Base-by-base conservation (phyloP, 805 yeast genomes). In the Kluyveromyces aestuarii region DNA sequence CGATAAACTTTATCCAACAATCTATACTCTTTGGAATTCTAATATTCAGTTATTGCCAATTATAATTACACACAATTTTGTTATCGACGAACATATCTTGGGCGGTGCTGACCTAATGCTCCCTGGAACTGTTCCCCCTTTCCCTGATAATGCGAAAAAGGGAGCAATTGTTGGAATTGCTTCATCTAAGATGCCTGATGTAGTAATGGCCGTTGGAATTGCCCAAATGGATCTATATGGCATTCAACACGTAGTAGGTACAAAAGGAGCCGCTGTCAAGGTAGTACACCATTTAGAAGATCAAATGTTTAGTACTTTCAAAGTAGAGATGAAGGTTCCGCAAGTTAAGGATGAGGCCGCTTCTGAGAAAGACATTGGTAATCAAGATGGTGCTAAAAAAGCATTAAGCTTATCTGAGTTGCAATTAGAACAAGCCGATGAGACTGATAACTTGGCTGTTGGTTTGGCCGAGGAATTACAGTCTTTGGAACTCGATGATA, bases 31-130 rank as follows among this genome's bases (percentile, higher is more conserved):
- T 39, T 87, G 96, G 93, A 71, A 72, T 21, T 73, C 77, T 37
- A 88, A 90, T 0, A 2, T 43, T n/a, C 76, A 68, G 50, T 48
- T 87, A 11, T 55, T 88, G 19, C 96, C 96, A 0, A 61, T 74
- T 0, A 77, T 90, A 2, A 66, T 70, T 49, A 90, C 97, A 0
- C 89, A 87, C 60, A 77, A 77, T 11, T 78, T 75, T 55, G 96
- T 91, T 1, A 73, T 91, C 16, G 82, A 76, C 44, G 77, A 64
- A 19, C 55, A 61, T 21, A 50, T 79, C 11, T 67, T 89, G n/a
- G 79, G 78, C 50, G 96, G 97, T 11, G 96, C 98, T 0, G 77
- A 85, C 56, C 66, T 86, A 52, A 84, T 85, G 89, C 70, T 84
- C 35, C 85, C 89, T 2, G 95, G 95, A 2, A 64, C 76, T 6